phyloP scores from a whole-genome alignment of 768 basidiomycete species.

The Rhizopogon sp. region DNA sequence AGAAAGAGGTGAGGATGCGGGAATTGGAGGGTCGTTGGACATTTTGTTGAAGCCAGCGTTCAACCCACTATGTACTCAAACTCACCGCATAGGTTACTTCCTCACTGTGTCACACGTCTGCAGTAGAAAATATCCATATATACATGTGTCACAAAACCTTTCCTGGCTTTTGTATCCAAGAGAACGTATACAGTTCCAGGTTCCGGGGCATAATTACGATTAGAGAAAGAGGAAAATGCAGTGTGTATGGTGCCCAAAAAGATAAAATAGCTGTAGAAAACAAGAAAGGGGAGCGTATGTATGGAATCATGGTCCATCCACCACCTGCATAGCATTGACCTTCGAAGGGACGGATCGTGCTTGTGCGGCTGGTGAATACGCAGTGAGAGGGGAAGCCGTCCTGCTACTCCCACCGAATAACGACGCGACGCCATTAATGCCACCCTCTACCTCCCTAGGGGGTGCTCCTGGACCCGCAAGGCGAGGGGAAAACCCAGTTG shows the following conservation, averaged over 20 bases:
- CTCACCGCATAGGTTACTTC: not conserved
- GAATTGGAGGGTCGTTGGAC: not conserved
- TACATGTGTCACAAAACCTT: not conserved
- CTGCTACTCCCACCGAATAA: not conserved
- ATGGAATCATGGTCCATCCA: not conserved
- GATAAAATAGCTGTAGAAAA: not conserved
- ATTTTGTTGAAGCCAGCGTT: not conserved
- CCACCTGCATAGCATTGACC: slow-evolving; percentile 1
- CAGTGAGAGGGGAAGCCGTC: not conserved
- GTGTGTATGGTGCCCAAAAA: not conserved
- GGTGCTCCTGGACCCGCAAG: slow-evolving; percentile 26
- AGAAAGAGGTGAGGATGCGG: slow-evolving; percentile 16
- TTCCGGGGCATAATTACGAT: not conserved
- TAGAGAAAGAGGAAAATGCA: not conserved
- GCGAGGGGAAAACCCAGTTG: slow-evolving; percentile 20
- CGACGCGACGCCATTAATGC: not conserved
- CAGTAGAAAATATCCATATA: not conserved
- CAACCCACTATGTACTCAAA: no score
- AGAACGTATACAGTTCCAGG: slow-evolving; percentile 1
- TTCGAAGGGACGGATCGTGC: not conserved
- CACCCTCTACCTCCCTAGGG: slow-evolving; percentile 5
- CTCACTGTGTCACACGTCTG: not conserved
- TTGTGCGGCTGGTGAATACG: not conserved
- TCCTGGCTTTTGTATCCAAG: not conserved
- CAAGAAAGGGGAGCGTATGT: not conserved